phyloP scores from a whole-genome alignment of 2,329 filamentous ascomycete species.

The Penicillium sumatraense region DNA sequence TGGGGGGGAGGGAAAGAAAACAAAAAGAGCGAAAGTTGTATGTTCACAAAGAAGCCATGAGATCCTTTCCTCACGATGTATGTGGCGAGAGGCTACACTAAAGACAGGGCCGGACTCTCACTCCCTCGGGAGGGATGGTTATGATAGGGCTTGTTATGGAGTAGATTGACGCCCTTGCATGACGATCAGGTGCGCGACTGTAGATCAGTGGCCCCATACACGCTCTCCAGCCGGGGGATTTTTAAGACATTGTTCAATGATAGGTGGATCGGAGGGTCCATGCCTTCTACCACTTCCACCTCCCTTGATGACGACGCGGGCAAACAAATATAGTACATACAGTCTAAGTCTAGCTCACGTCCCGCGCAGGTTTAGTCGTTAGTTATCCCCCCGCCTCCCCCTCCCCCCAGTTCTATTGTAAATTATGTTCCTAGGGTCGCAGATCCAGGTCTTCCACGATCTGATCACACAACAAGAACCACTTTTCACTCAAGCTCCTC shows the following conservation, averaged over 20 bases:
- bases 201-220: conserved; percentile 14
- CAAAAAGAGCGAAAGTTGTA: conserved; percentile 9
- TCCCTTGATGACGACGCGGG: conserved; percentile 18
- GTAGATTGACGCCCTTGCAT: conserved; percentile 22
- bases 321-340: conserved; percentile 3
- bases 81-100: conserved; percentile 8
- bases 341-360: no score
- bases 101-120: not conserved
- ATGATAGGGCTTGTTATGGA: conserved; percentile 11
- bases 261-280: conserved; percentile 5
- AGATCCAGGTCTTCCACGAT: conserved; percentile 2
- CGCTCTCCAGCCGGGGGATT: conserved; percentile 10
- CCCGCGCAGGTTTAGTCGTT: not conserved
- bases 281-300: no score
- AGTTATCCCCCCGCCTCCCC: not conserved
- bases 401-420: not conserved
- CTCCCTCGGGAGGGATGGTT: not conserved
- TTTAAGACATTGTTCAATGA: conserved; percentile 9
- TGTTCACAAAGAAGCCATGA: conserved; percentile 10
- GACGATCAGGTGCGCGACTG: conserved; percentile 12
- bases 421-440: not conserved
- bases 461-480: not conserved
- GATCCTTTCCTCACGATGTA: not conserved
- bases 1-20: not conserved
- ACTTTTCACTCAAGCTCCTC: not conserved